phyloP scores from a whole-genome alignment of 2,329 filamentous ascomycete genomes.

The Ceratocystis diversiconidia region DNA sequence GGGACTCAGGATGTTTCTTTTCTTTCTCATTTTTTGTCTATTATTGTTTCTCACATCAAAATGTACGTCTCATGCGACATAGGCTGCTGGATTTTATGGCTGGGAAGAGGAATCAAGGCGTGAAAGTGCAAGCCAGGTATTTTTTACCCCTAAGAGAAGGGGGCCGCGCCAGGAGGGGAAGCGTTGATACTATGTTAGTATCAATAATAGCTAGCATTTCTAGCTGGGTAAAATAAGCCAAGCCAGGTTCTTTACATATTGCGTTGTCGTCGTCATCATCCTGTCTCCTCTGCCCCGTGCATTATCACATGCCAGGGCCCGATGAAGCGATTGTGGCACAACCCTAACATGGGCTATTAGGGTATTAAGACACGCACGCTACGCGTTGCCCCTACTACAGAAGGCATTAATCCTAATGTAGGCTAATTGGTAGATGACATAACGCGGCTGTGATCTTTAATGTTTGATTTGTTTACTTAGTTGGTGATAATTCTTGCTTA shows the following conservation, averaged over 20 bases:
- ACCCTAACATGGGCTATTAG: not conserved
- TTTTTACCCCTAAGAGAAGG: too few relatives aligned
- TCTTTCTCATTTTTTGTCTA: constrained; percentile 4
- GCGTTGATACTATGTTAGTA: not conserved
- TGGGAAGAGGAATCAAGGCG: too few relatives aligned
- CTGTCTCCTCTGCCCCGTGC: not conserved
- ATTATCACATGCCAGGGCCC: not conserved
- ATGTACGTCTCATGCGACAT: not conserved
- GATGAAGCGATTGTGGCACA: not conserved
- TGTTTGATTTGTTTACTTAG: not conserved
- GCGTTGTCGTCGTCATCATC: too few relatives aligned
- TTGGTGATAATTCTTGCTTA: not conserved
- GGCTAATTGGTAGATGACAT: not conserved
- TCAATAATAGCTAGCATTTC: not conserved
- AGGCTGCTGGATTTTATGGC: not conserved
- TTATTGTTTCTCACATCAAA: not conserved
- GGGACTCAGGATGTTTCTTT: not conserved
- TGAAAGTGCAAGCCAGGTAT: too few relatives aligned
- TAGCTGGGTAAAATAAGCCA: not conserved
- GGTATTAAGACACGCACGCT: not conserved
- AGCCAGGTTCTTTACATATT: not conserved
- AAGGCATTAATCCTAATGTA: not conserved
- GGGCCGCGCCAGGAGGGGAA: too few relatives aligned
- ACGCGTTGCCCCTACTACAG: constrained; percentile 2
- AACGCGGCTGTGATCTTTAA: not conserved